Percentiles rank a stretch among this genome's conserved stretches.
These are phyloP conservation scores for Entrophospora sp. DNA, from an alignment of 192 early-diverging fungal genomes.

Conservation along the genomic window DNA sequence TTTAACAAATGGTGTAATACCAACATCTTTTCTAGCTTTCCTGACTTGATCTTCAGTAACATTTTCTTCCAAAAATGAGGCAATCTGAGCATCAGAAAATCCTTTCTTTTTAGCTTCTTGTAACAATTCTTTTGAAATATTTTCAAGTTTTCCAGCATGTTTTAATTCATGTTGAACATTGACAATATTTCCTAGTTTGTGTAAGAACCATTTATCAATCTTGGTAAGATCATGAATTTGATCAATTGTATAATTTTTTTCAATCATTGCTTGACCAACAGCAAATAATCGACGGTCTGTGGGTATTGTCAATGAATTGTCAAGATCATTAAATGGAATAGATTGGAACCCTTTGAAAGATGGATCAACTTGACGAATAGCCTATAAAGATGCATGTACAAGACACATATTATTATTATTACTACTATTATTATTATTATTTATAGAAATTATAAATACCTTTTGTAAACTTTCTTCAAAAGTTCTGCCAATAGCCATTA, in stretches of 20 bases:
- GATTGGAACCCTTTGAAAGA: conserved; percentile 74
- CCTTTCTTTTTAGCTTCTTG: conserved; percentile 87
- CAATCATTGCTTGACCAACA: conserved; percentile 83
- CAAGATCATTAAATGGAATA: conserved; percentile 51
- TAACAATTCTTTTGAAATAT: conserved; percentile 50
- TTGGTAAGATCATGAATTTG: conserved; percentile 82
- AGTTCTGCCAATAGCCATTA: conserved; percentile 95
- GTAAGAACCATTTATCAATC: conserved; percentile 97
- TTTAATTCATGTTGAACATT: conserved; percentile 57
- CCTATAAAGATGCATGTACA: too few species aligned
- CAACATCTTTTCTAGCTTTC: conserved; percentile 66
- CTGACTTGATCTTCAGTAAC: conserved; percentile 87
- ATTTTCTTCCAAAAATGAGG: conserved; percentile 40
- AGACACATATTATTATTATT: too few species aligned
- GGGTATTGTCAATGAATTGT: conserved; percentile 82
- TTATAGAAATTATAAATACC: too few species aligned
- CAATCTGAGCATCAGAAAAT: conserved; percentile 92
- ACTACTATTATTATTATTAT: too few species aligned
- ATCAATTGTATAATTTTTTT: conserved; percentile 88
- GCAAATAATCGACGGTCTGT: conserved; percentile 94
- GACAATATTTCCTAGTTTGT: conserved; percentile 84
- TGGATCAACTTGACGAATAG: conserved; percentile 90
- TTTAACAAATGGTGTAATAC: conserved; percentile 92
- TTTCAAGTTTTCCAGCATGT: conserved; percentile 51
- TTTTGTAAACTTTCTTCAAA: conserved; percentile 98